A percentile compares a stretch with the other conserved stretches of the same genome.
Conservation (phyloP, 306 rosid species). For the Sphenostylis stenocarpa region DNA sequence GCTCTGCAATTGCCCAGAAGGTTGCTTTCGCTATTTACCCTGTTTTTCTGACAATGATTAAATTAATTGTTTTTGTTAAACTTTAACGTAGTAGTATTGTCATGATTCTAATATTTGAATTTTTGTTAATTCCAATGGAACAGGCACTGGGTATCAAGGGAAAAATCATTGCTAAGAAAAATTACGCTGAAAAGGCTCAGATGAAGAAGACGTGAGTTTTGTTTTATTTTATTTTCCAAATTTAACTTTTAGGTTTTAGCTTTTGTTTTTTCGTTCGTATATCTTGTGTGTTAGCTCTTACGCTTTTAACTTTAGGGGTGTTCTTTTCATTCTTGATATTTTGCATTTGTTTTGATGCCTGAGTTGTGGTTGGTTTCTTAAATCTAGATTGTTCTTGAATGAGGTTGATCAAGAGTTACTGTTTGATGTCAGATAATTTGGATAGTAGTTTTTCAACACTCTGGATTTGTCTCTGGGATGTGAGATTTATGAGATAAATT, state of each 20-base stretch:
- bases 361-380: not conserved
- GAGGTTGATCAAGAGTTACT: not conserved
- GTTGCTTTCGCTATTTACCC: slow-evolving; percentile 25
- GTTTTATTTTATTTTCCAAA: not conserved
- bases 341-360: not conserved
- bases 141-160: slow-evolving; percentile 87
- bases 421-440: not conserved
- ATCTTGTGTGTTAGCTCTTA: not conserved
- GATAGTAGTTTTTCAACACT: not conserved
- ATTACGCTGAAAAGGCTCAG: slow-evolving; percentile 81
- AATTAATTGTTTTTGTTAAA: not conserved
- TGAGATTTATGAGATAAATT: slow-evolving; percentile 10
- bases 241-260: not conserved
- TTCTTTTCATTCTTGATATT: not conserved
- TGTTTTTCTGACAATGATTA: too few species aligned
- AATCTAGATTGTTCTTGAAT: not conserved
- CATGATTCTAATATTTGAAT: not conserved
- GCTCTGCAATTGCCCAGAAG: slow-evolving; percentile 79
- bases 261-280: not conserved
- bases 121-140: slow-evolving; percentile 9
- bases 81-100: not conserved
- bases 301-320: not conserved
- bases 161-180: slow-evolving; percentile 79
- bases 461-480: not conserved
- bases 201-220: slow-evolving; percentile 86